Evolutionary conservation across 1,284 basidiomycete genomes (phyloP).

Genomic region (Anthracocystis walkeri): DNA sequence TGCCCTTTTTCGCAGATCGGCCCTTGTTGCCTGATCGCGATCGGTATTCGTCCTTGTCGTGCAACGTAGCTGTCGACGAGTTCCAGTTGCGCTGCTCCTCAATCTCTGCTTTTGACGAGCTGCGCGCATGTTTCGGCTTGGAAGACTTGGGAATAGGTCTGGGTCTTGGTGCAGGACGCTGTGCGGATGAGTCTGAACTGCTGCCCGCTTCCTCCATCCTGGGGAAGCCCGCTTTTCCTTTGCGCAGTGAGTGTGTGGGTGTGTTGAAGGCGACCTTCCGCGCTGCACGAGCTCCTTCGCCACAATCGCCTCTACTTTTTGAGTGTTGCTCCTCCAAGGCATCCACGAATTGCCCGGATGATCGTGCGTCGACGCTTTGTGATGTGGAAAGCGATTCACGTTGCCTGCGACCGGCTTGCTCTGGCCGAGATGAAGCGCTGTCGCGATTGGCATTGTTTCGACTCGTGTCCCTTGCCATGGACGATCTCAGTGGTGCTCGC

Average conservation of each 20-base stretch:
- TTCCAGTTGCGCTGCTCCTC: constrained; percentile 32
- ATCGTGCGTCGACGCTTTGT: constrained; percentile 7
- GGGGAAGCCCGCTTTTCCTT: constrained; percentile 14
- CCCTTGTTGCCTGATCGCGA: constrained; percentile 5
- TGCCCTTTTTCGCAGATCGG: constrained; percentile 13
- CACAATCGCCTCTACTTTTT: neutral
- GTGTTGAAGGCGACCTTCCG: constrained; percentile 30
- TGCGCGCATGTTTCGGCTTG: constrained; percentile 18
- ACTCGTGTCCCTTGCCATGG: constrained; percentile 7
- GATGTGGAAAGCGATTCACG: neutral
- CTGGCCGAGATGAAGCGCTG: neutral
- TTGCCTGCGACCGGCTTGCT: constrained; percentile 8
- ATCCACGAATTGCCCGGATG: constrained; percentile 9
- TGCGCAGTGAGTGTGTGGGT: constrained; percentile 30
- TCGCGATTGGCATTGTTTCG: constrained; percentile 5
- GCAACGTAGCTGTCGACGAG: constrained; percentile 24
- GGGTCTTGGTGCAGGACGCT: constrained; percentile 5
- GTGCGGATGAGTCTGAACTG: constrained; percentile 22
- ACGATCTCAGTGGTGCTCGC: constrained; percentile 8
- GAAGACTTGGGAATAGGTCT: neutral
- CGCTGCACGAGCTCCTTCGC: neutral
- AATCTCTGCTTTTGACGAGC: constrained; percentile 9
- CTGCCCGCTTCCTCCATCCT: constrained; percentile 8
- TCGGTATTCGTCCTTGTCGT: constrained; percentile 17
- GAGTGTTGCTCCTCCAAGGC: neutral